Conservation (phyloP, 768 basidiomycete genomes). For the Strobilomyces dryophilus region DNA sequence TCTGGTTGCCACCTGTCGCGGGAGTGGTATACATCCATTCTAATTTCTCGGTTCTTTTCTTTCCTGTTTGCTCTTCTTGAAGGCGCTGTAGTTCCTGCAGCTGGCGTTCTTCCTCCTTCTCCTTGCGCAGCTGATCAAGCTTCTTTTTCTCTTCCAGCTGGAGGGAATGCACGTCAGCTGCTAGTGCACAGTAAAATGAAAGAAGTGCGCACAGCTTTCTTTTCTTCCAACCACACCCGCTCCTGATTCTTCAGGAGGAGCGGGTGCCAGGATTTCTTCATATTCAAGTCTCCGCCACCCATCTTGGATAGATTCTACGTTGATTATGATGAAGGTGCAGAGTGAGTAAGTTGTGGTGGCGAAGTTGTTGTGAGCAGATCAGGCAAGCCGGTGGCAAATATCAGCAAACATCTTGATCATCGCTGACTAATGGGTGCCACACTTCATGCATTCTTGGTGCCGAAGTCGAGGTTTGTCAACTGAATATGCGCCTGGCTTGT, state of each 20-base stretch:
- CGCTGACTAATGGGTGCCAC: neutral
- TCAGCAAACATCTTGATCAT: neutral
- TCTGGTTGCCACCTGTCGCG: conserved; percentile 81
- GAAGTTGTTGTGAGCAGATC: neutral
- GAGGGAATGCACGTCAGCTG: conserved; percentile 11
- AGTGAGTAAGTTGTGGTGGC: conserved; percentile 2
- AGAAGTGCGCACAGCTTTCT: conserved; percentile 72
- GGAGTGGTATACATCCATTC: conserved; percentile 99
- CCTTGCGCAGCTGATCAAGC: conserved; percentile 92
- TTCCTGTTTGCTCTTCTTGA: conserved; percentile 94
- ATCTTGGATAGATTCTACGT: conserved; percentile 54
- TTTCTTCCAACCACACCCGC: conserved; percentile 98
- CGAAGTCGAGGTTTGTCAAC: neutral
- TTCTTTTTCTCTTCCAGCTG: conserved; percentile 99
- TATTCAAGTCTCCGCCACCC: conserved; percentile 98
- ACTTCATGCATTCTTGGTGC: no score
- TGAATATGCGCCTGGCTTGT: no score
- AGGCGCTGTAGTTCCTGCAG: conserved; percentile 93
- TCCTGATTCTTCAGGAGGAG: conserved; percentile 97
- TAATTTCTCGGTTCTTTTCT: conserved; percentile 88
- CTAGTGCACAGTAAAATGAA: neutral
- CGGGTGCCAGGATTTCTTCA: conserved; percentile 99
- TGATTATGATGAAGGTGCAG: neutral
- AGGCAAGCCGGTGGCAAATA: neutral
- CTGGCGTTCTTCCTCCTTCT: conserved; percentile 96